Base-by-base conservation (phyloP, 176 grass and related monocot genomes). In the Melocanna baccifera region DNA sequence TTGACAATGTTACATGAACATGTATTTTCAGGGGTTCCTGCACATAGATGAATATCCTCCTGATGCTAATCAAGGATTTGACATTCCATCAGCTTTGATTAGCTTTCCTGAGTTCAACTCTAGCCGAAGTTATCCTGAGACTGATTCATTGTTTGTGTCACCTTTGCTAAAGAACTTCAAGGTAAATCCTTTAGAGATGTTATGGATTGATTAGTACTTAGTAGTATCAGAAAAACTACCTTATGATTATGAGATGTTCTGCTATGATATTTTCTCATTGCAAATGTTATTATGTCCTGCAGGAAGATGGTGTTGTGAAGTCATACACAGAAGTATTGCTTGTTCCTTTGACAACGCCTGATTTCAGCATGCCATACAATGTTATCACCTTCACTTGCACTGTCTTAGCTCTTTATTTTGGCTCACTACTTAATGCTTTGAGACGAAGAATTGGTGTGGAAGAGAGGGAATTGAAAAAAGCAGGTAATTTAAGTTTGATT, bases 321-420 rank as follows among this genome's bases (percentile, higher is more conserved):
- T 93, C 83, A 48, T 99, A 99, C 81, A 99, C 96, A 62, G 96
- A 99, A 96, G 96, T 91, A 53, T 73, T 99, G 81, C 93, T 99
- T 14, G 93, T 99, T 85, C 96, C 96, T 75, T 88, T 99, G 65
- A 98, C 96, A 71, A 98, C 96, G 65, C 96, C 96, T 85, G 96
- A 99, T 94, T 99, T 99, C 80, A 99, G 96, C 75, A 99, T 99
- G 96, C 96, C 96, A 19, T 99, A 99, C 78, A 99, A 99, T 94
- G 93, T 99, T 84, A 98, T 98, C 81, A 98, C 96, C 52, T 98
- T 98, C 66, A 95, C 96, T 16, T 95, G 96, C 84, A 98, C 93
- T 37, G 93, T 98, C 23, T 83, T 98, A 74, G 96, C 96, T 77
- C 86, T 98, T 71, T 98, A 95, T 88, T 94, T 98, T 46, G 93